A percentile compares a stretch with the other conserved stretches of the same genome.
phyloP scores from a whole-genome alignment of 140 eudicot species.

The Oenanthe javanica region DNA sequence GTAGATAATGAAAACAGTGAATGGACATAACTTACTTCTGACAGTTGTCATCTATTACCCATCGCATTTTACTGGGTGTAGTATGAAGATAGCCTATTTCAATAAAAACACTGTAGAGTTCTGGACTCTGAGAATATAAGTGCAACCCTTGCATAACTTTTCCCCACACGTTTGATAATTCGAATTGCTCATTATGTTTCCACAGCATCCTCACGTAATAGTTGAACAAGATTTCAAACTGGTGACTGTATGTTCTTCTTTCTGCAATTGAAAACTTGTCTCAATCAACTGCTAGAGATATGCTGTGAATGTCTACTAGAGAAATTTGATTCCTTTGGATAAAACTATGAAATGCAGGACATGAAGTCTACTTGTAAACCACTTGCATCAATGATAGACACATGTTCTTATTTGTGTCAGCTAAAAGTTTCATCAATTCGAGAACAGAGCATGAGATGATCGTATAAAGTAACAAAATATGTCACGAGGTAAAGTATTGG shows the following conservation, averaged over 20 bases:
- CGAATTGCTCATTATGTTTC: conserved; percentile 46
- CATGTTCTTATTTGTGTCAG: background rate
- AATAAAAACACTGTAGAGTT: conserved; percentile 42
- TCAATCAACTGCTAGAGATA: conserved; percentile 4
- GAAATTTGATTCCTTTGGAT: background rate
- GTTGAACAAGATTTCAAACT: conserved; percentile 64
- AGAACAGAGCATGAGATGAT: background rate
- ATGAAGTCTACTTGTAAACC: background rate
- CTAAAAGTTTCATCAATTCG: background rate
- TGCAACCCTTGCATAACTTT: conserved; percentile 59
- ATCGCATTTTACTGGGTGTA: conserved; percentile 71
- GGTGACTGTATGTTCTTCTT: conserved; percentile 60
- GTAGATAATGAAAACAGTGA: background rate
- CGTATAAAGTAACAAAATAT: background rate
- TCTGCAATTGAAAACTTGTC: conserved; percentile 41
- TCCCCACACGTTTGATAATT: conserved; percentile 50
- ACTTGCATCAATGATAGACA: background rate
- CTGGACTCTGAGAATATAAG: conserved; percentile 59
- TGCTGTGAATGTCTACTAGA: background rate
- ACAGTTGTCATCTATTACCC: conserved; percentile 59
- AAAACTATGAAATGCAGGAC: background rate
- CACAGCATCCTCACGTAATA: conserved; percentile 54
- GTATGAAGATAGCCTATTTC: conserved; percentile 54
- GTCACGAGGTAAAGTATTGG: background rate
- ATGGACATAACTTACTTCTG: conserved; percentile 39